Conservation (phyloP, 2,329 filamentous ascomycete genomes). For the Xylaria sp. region DNA sequence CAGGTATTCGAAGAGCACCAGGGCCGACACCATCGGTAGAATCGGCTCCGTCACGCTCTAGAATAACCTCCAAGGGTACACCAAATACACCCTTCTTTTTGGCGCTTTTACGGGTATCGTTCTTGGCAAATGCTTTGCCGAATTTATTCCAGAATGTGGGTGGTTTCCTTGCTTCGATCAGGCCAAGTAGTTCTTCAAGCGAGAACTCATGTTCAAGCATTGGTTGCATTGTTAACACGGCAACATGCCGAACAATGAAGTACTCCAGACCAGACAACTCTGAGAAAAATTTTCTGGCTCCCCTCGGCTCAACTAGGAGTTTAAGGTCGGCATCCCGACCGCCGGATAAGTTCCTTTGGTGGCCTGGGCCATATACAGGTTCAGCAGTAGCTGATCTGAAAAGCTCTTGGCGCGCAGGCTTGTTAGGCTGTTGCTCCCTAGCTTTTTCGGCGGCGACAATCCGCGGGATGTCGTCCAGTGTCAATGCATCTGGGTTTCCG, state of each 20-base stretch:
- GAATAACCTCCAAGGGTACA: slow-evolving; percentile 85
- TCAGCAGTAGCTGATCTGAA: slow-evolving; percentile 68
- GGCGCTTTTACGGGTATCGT: slow-evolving; percentile 77
- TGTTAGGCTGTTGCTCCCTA: slow-evolving; percentile 85
- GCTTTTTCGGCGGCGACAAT: slow-evolving; percentile 97
- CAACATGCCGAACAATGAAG: slow-evolving; percentile 95
- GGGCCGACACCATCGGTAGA: slow-evolving; percentile 98
- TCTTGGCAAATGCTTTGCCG: slow-evolving; percentile 89
- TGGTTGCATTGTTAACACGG: slow-evolving; percentile 94
- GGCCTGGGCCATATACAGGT: slow-evolving; percentile 73
- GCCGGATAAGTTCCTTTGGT: slow-evolving; percentile 70
- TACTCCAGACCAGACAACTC: slow-evolving; percentile 95
- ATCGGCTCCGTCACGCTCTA: slow-evolving; percentile 93
- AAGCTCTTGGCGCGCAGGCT: slow-evolving; percentile 76
- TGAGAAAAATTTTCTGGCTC: slow-evolving; percentile 88
- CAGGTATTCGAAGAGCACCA: slow-evolving; percentile 87
- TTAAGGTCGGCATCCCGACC: slow-evolving; percentile 64
- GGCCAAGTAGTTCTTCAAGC: slow-evolving; percentile 89
- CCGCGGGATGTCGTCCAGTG: slow-evolving; percentile 93
- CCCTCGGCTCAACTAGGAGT: slow-evolving; percentile 60
- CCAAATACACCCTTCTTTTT: slow-evolving; percentile 97
- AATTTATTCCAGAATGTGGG: slow-evolving; percentile 99
- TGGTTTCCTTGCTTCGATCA: slow-evolving; percentile 90
- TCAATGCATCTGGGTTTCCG: slow-evolving; percentile 89
- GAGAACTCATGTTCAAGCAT: slow-evolving; percentile 89